phyloP scores from a whole-genome alignment of 1,284 basidiomycete genomes.

The Ustilago cynodontis region DNA sequence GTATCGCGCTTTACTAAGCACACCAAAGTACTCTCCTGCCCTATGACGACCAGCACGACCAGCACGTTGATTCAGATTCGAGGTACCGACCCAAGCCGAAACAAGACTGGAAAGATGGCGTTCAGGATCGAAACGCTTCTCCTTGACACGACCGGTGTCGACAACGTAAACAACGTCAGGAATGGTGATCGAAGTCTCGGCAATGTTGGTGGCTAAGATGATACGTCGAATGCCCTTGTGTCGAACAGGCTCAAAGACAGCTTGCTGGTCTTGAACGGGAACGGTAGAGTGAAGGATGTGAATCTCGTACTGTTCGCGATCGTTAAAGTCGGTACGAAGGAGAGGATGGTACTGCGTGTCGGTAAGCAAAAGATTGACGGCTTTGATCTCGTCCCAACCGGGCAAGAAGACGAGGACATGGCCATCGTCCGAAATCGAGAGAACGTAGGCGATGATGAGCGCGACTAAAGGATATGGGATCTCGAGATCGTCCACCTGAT shows the following conservation, averaged over 20 bases:
- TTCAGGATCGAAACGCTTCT: constrained; percentile 91
- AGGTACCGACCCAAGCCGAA: constrained; percentile 89
- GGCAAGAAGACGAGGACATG: constrained; percentile 93
- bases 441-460: constrained; percentile 83
- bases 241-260: constrained; percentile 77
- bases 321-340: constrained; percentile 60
- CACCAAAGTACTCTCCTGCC: constrained; percentile 89
- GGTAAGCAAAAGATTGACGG: constrained; percentile 79
- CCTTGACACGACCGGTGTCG: constrained; percentile 89
- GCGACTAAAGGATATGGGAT: constrained; percentile 86
- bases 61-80: constrained; percentile 92
- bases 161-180: constrained; percentile 96
- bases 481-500: constrained; percentile 79
- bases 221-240: constrained; percentile 77
- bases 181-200: constrained; percentile 88
- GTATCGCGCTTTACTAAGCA: constrained; percentile 79
- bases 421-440: constrained; percentile 81
- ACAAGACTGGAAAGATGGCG: constrained; percentile 87
- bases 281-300: constrained; percentile 92
- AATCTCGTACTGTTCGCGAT: constrained; percentile 76
- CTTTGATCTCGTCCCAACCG: constrained; percentile 91
- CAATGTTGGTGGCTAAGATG: constrained; percentile 94
- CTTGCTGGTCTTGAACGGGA: constrained; percentile 88
- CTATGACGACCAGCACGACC: constrained; percentile 94
- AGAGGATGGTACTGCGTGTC: constrained; percentile 73